These are phyloP conservation scores for Fusarium nodosum DNA, from an alignment of 2,329 filamentous ascomycete species.

Conservation along the genomic window DNA sequence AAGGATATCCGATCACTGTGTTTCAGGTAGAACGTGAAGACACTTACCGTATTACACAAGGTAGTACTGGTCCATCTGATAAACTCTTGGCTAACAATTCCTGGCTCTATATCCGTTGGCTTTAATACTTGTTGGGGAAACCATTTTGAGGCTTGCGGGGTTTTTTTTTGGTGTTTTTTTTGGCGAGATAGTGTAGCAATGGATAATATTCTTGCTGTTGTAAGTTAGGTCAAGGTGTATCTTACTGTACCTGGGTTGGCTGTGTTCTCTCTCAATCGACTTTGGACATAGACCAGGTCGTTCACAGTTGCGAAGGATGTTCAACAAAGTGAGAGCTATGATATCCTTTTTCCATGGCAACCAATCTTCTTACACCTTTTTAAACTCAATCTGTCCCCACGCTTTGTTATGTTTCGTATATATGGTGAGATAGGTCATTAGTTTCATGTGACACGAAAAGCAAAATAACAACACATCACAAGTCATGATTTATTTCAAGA, in stretches of 20 bases:
- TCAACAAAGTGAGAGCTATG: background rate
- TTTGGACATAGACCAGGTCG: background rate
- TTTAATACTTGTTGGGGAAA: constrained; percentile 5
- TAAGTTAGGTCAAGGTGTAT: background rate
- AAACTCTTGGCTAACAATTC: constrained; percentile 11
- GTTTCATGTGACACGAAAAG: constrained; percentile 1
- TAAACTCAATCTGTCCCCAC: background rate
- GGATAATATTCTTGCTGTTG: background rate
- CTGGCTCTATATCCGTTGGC: background rate
- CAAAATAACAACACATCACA: constrained; percentile 1
- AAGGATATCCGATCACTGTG: constrained; percentile 29
- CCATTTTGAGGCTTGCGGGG: background rate
- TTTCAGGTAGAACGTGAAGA: constrained; percentile 47
- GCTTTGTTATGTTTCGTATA: constrained; percentile 8
- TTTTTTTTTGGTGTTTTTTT: background rate
- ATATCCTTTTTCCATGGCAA: background rate
- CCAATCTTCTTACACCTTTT: background rate
- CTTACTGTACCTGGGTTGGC: background rate
- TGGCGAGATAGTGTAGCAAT: background rate
- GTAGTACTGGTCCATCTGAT: background rate
- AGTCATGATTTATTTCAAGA: background rate
- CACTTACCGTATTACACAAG: constrained; percentile 3
- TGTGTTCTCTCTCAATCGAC: background rate
- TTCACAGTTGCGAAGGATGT: background rate
- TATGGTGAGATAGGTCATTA: constrained; percentile 1